Base-by-base conservation (phyloP, 169 alveolate species). In the Miamiensis avidus region DNA sequence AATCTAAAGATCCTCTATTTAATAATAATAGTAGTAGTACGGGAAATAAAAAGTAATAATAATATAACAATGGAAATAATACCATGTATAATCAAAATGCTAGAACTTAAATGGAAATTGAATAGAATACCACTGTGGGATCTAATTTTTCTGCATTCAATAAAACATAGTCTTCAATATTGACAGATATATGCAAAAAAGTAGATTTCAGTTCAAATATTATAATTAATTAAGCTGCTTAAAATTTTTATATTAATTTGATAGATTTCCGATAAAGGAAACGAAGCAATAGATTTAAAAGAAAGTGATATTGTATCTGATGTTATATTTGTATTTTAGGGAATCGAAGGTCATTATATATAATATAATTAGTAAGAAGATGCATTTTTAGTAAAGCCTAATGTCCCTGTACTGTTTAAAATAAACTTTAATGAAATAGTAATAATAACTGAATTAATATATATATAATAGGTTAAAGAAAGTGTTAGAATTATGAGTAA, bases 311-410 rank as follows among this genome's bases (percentile, higher is more conserved):
- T 95, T 11, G 87, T 93, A 0, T 87, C 93, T 83, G 97, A 95
- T 87, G 82, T 95, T 30, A 72, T 95, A 29, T 95, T 84, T 89
- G 89, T 89, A 25, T 91, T 95, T 82, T 89, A 95, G 89, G 96
- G 96, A 72, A 92, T 92, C 30, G 90, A 95, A 64, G 96, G 97
- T 0, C 93, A 93, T 76, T 89, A 91, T 77, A 90, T 95, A 31
- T 78, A 86, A 31, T 92, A 82, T 82, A 90, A 93, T 31, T 72
- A 83, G 0, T 73, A 89, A 69, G 92, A 91, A 81, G 96, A 95
- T 78, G 88, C 93, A 0, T 95, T 82, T 89, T 78, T 91, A 31
- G 76, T 95, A 26, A 89, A 92, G n/a, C 89, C 89, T 34, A 85
- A 84, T 75, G 85, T 90, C 27, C 88, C 89, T 74, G 91, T 92